Conservation (phyloP, 768 basidiomycete species). For the Sporobolomyces roseus region DNA sequence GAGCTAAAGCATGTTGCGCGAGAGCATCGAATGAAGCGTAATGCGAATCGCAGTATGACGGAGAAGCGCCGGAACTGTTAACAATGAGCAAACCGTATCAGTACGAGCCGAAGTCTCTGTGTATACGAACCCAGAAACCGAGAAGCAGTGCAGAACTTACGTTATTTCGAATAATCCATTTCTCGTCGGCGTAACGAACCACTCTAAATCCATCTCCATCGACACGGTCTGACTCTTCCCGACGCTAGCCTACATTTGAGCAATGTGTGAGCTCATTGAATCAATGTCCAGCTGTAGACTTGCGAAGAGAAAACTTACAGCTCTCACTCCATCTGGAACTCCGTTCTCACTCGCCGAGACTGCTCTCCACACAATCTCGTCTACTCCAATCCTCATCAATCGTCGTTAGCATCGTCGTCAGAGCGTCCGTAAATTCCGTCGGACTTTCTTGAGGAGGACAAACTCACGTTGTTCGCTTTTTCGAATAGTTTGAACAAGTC, state of each 20-base stretch:
- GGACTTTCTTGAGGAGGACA: background rate
- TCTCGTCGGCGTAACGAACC: slow-evolving; percentile 18
- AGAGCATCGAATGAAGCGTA: background rate
- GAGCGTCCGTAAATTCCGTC: background rate
- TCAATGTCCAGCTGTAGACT: background rate
- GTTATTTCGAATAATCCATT: slow-evolving; percentile 11
- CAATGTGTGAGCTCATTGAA: too few relatives aligned
- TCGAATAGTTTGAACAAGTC: slow-evolving; percentile 16
- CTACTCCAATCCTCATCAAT: too few relatives aligned
- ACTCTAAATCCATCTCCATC: slow-evolving; percentile 8
- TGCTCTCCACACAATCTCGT: slow-evolving; percentile 18
- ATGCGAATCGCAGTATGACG: background rate
- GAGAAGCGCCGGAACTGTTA: slow-evolving; percentile 3
- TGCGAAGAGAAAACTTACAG: slow-evolving; percentile 14
- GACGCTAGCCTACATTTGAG: background rate
- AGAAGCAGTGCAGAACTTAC: background rate
- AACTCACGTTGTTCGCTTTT: slow-evolving; percentile 13
- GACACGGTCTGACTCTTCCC: background rate
- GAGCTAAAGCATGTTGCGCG: slow-evolving; percentile 3
- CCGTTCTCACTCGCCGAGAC: background rate
- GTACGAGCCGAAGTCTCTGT: background rate
- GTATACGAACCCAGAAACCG: background rate
- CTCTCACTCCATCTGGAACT: slow-evolving; percentile 22
- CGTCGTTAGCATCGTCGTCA: too few relatives aligned
- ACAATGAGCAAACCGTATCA: background rate